A percentile compares a stretch with the other conserved stretches of the same genome.
Conservation (phyloP, 2,329 filamentous ascomycete species). For the Fusarium pseudocircinatum region DNA sequence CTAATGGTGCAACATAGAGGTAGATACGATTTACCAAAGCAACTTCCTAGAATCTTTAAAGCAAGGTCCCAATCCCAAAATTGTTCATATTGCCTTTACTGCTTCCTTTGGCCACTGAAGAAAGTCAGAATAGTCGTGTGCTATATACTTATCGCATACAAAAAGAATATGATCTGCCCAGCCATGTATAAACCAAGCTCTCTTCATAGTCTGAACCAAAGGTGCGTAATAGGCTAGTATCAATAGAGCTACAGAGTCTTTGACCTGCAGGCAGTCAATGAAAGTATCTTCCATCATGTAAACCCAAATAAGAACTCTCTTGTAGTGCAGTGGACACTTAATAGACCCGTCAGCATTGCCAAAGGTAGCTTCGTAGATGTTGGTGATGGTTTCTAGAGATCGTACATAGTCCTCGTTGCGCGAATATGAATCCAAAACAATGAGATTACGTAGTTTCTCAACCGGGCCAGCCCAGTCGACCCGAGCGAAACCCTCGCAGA, state of each 20-base stretch:
- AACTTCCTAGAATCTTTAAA: background rate
- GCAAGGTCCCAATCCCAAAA: fast-evolving
- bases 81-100: background rate
- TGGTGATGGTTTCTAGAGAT: background rate
- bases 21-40: background rate
- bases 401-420: background rate
- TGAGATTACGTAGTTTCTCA: no score
- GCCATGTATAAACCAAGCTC: background rate
- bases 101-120: background rate
- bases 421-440: no score
- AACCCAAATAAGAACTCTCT: background rate
- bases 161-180: background rate
- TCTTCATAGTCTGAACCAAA: background rate
- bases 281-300: background rate
- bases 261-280: background rate
- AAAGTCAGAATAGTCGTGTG: background rate
- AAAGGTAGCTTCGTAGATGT: background rate
- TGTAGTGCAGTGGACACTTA: background rate
- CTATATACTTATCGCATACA: background rate
- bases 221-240: background rate
- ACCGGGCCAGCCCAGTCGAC: no score
- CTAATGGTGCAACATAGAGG: background rate
- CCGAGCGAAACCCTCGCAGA: no score
- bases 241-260: background rate
- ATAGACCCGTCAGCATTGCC: background rate